A percentile compares a stretch with the other conserved stretches of the same genome.
Evolutionary conservation across 2,329 filamentous ascomycete species (phyloP).

Genomic region (Epichloe hybrida): DNA sequence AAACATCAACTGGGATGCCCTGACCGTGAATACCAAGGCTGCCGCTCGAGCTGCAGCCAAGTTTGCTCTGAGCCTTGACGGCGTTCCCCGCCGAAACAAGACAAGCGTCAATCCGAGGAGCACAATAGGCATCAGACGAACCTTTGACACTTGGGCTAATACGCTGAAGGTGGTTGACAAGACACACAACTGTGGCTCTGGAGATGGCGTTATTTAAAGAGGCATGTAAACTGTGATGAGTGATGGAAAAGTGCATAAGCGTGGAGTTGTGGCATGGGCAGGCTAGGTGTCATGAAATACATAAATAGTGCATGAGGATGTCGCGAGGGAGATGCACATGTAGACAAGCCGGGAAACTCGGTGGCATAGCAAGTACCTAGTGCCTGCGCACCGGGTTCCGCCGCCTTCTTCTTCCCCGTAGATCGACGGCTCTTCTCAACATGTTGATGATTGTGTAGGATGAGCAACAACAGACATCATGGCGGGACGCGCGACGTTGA

Average conservation of each 20-base stretch:
- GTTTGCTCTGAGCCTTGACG: conserved; percentile 23
- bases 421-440: no score
- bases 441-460: no score
- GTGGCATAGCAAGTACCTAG: no score
- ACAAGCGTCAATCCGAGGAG: conserved; percentile 15
- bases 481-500: no score
- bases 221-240: not conserved
- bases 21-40: conserved; percentile 23
- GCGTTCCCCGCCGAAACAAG: conserved; percentile 19
- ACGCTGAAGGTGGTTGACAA: conserved; percentile 14
- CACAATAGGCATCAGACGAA: conserved; percentile 12
- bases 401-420: no score
- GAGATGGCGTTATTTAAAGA: conserved; percentile 5
- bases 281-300: not conserved
- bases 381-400: no score
- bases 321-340: no score
- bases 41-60: conserved; percentile 38
- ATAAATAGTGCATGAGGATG: not conserved
- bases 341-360: no score
- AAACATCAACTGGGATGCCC: conserved; percentile 28
- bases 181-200: conserved; percentile 16
- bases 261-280: not conserved
- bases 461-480: no score
- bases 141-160: conserved; percentile 14
- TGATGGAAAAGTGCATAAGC: not conserved